A percentile compares a stretch with the other conserved stretches of the same genome.
Conservation (phyloP, 129 eudicot species). For the Logfia minima region DNA sequence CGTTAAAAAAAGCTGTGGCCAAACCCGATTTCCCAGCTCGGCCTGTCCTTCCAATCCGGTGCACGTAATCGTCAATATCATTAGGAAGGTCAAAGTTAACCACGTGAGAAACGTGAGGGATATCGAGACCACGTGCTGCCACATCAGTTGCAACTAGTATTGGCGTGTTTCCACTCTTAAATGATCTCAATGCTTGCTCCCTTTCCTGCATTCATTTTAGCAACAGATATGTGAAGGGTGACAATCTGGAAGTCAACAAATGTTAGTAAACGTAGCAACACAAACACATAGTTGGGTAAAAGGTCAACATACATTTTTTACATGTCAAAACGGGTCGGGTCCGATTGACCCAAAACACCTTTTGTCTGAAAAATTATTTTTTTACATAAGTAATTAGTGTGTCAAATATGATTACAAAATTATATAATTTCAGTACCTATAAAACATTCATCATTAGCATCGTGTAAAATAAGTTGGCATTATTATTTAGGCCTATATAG, state of each 20-base stretch:
- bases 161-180: conserved; percentile 45
- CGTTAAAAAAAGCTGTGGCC: conserved; percentile 56
- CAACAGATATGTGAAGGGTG: background rate
- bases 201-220: conserved; percentile 43
- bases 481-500: too few relatives aligned
- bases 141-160: conserved; percentile 69
- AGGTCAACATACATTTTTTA: too few relatives aligned
- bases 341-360: too few relatives aligned
- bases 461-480: too few relatives aligned
- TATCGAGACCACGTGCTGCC: conserved; percentile 89
- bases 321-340: too few relatives aligned
- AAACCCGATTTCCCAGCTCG: conserved; percentile 54
- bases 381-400: too few relatives aligned
- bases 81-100: conserved; percentile 84
- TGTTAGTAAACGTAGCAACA: too few relatives aligned
- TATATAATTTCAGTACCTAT: too few relatives aligned
- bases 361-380: too few relatives aligned
- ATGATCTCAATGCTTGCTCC: conserved; percentile 46
- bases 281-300: too few relatives aligned
- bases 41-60: conserved; percentile 61
- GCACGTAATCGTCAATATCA: conserved; percentile 83
- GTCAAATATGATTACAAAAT: too few relatives aligned
- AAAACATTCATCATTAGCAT: too few relatives aligned
- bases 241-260: background rate
- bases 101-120: conserved; percentile 81